Base-by-base conservation (phyloP, 441 rosid genomes). In the Populus hybrid region DNA sequence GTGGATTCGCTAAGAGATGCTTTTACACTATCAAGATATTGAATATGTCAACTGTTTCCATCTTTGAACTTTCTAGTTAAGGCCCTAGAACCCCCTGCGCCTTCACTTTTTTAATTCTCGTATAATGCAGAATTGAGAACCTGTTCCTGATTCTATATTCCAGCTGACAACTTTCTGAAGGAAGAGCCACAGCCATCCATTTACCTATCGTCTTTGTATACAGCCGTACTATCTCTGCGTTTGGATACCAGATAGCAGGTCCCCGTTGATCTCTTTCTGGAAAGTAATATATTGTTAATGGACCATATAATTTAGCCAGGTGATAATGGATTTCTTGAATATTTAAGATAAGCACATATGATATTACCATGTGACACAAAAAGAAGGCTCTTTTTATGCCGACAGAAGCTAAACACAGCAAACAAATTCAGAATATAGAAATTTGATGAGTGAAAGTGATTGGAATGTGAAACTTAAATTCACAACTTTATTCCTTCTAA, bases 61-160 rank as follows among this genome's bases (percentile, higher is more conserved):
- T 7, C 38, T 28, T 7, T 23, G 7, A 12, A 7, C 35, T 19
- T n/a, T 68, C 11, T n/a, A 35, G 74, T 12, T 46, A 35, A 69
- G 71, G 50, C 23, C 50, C 50, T 14, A 0, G 4, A 6, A 0
- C 7, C n/a, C n/a, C n/a, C 10, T 10, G 1, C 40, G 9, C 68
- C 5, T 23, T 70, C 67, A 9, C 23, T 21, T 21, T n/a, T 59
- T 9, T 9, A n/a, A n/a, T 21, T 3, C 7, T 61, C 26, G 36
- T 66, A 63, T 59, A 66, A 34, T 65, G 46, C 30, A 66, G 73
- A 46, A 38, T 50, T 72, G 67, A 78, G 81, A 81, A 63, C 69
- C 70, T 71, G 26, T 61, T 50, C 42, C 32, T 7, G 80, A 76
- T 78, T 83, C 79, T 38, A 57, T 69, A 75, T 73, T 80, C 86